Base-by-base conservation (phyloP, 768 basidiomycete species). In the Phanerochaete carnosa region DNA sequence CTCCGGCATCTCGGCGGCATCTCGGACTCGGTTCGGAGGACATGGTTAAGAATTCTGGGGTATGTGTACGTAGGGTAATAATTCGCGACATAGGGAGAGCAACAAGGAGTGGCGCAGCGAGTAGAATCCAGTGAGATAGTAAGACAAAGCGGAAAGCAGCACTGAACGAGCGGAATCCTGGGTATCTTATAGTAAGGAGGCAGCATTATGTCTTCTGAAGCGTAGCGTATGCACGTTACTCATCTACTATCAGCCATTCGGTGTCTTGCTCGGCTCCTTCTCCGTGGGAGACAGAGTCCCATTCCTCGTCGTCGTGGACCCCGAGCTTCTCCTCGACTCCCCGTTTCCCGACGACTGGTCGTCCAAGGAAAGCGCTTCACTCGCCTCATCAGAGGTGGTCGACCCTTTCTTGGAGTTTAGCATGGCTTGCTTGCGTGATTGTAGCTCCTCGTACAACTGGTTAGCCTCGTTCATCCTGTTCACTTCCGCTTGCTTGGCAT, bases 381-480 rank as follows among this genome's bases (percentile, higher is more conserved):
- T 35, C 26, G 33, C 35, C 13, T 83, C 55, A 28, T 50, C 59
- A 16, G 56, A 57, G 16, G 45, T 19, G 16, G 33, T 25, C 25
- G 63, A 60, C 1, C 33, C 60, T 51, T 59, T 57, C 55, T 83
- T 78, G 83, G 83, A 86, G 64, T 77, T 84, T 28, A 83, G 67
- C 0, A 84, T 83, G 6, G 84, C 79, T 64, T 89, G 82, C 67
- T 87, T 86, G 62, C 82, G 83, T 33, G 89, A 86, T 59, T 88
- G 87, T 87, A 94, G 88, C 65, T 89, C 87, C 72, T 94, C 92
- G 68, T 94, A 94, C 72, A 92, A 92, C 59, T 90, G 81, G 71
- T 94, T 93, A 15, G 90, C 93, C 67, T 92, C 91, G 75, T 98
- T 98, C 91, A 99, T 92, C 75, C 87, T 88, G 73, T 95, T 94